Evolutionary conservation across 2,329 filamentous ascomycete species (phyloP).

Genomic region (Exophiala aquamarina): DNA sequence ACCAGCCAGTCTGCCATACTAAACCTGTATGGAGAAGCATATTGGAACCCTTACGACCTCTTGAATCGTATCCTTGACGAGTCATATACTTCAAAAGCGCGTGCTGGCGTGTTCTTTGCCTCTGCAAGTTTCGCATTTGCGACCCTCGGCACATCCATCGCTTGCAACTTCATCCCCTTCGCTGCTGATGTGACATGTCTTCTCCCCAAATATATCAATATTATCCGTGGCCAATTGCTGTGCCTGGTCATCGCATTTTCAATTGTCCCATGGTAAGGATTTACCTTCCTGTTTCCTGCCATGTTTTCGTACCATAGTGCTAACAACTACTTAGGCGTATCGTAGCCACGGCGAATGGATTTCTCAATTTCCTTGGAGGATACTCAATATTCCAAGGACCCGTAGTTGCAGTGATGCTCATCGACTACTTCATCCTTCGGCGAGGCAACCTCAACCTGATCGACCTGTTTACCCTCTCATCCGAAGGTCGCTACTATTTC

Average conservation of each 20-base stretch:
- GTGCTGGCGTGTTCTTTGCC: constrained; percentile 71
- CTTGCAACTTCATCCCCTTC: constrained; percentile 80
- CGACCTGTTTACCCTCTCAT: constrained; percentile 39
- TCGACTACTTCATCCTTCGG: constrained; percentile 44
- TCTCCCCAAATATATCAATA: constrained; percentile 77
- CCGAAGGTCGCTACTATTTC: constrained; percentile 40
- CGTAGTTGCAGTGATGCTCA: constrained; percentile 41
- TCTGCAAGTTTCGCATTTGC: constrained; percentile 71
- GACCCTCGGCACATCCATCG: constrained; percentile 83
- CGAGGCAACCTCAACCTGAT: constrained; percentile 39
- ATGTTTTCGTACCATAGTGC: too few species aligned
- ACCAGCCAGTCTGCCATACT: constrained; percentile 34
- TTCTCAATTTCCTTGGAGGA: constrained; percentile 20
- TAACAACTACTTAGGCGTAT: too few species aligned
- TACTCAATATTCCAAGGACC: constrained; percentile 38
- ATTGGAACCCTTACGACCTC: constrained; percentile 70
- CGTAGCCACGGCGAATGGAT: too few species aligned
- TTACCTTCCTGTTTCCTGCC: constrained; percentile 14
- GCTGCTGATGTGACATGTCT: constrained; percentile 81
- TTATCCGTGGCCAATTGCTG: constrained; percentile 69
- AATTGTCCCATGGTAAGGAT: constrained; percentile 23
- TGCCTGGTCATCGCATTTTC: constrained; percentile 36
- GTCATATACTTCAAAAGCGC: constrained; percentile 57
- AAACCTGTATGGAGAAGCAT: constrained; percentile 31
- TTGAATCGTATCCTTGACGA: constrained; percentile 66